A percentile compares a stretch with the other conserved stretches of the same genome.
These are phyloP conservation scores for Musa troglodytarum DNA, from an alignment of 176 grass and related monocot genomes.

Conservation along the genomic window DNA sequence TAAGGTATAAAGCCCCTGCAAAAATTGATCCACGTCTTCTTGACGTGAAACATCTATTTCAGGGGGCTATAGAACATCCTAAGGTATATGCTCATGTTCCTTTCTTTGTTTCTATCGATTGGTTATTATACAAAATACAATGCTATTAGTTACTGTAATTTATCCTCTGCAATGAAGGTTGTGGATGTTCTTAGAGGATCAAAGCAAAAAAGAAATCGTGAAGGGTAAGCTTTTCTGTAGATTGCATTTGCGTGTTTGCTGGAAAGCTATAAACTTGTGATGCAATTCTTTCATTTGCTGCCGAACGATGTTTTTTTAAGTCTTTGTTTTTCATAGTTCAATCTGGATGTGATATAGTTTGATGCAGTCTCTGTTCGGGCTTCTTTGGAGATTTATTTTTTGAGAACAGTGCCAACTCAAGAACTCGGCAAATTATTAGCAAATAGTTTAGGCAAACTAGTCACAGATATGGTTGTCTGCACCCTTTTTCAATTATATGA, in stretches of 20 bases:
- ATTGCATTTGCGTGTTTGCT: background rate
- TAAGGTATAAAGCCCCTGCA: constrained; percentile 78
- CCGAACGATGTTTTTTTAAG: background rate
- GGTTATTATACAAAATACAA: background rate
- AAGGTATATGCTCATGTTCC: constrained; percentile 33
- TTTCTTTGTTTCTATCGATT: background rate
- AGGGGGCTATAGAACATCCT: constrained; percentile 44
- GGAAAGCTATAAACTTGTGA: background rate
- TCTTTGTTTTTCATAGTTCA: background rate
- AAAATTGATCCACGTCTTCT: constrained; percentile 90
- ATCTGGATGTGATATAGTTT: background rate
- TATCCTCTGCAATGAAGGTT: constrained; percentile 23
- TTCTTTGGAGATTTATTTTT: background rate
- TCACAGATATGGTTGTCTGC: no score
- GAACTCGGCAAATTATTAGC: no score
- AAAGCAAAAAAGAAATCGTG: constrained; percentile 76
- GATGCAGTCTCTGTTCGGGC: background rate
- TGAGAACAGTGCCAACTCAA: background rate
- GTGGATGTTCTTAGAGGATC: constrained; percentile 44
- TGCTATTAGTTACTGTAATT: background rate
- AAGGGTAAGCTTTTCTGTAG: constrained; percentile 42
- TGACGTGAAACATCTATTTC: constrained; percentile 85
- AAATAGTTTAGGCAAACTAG: no score
- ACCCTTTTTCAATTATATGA: no score
- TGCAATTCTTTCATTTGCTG: background rate